Conservation (phyloP, 2,329 filamentous ascomycete genomes). For the Seiridium unicorne region DNA sequence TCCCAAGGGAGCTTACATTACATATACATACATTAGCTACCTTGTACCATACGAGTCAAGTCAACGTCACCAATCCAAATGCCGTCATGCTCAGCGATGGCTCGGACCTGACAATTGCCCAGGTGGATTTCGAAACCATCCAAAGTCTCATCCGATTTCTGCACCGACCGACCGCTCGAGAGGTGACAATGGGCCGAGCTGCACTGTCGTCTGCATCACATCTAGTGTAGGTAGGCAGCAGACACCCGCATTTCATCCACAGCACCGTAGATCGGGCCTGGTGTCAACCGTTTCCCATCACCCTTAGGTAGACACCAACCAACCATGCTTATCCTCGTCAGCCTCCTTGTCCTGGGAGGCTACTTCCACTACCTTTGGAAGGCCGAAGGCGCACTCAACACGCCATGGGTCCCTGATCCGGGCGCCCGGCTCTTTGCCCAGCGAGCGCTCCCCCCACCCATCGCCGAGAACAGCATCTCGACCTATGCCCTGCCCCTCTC, state of each 20-base stretch:
- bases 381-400: constrained; percentile 39
- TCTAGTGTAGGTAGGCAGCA: not conserved
- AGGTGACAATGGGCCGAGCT: not conserved
- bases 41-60: not conserved
- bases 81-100: not conserved
- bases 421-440: constrained; percentile 45
- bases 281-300: not conserved
- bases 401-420: constrained; percentile 49
- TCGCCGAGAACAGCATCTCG: constrained; percentile 39
- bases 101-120: too few relatives aligned
- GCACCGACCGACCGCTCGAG: not conserved
- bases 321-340: constrained; percentile 31
- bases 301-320: not conserved
- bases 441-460: constrained; percentile 44
- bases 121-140: not conserved
- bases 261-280: not conserved
- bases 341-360: constrained; percentile 34
- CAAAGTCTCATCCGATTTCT: not conserved
- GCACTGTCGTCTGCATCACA: not conserved
- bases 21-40: too few relatives aligned
- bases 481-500: constrained; percentile 56
- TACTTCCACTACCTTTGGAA: constrained; percentile 43
- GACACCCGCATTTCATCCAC: not conserved
- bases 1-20: too few relatives aligned
- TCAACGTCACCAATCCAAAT: not conserved